phyloP scores from a whole-genome alignment of 1,284 basidiomycete species.

The Pterulicium gracile region DNA sequence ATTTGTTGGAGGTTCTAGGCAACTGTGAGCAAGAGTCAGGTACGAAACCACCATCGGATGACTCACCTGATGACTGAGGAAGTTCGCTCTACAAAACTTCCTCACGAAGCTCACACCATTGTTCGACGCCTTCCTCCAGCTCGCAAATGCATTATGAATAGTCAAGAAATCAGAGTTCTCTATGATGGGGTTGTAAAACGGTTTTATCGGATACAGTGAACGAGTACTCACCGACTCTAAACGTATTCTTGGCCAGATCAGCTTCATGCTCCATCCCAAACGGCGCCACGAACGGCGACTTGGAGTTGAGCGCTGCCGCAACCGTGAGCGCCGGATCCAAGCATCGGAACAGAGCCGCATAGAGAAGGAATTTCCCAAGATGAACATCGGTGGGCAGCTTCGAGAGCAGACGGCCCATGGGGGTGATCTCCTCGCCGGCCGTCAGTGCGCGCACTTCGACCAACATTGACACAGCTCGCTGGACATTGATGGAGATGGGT shows the following conservation, averaged over 20 bases:
- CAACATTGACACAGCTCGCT: conserved; percentile 82
- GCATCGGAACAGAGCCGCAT: conserved; percentile 81
- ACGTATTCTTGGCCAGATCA: conserved; percentile 73
- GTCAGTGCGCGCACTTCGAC: conserved; percentile 91
- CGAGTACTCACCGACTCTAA: conserved; percentile 57
- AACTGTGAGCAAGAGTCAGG: not conserved
- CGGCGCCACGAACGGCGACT: conserved; percentile 87
- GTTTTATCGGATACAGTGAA: not conserved
- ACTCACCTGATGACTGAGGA: conserved; percentile 74
- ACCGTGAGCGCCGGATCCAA: conserved; percentile 94
- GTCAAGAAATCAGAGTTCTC: conserved; percentile 97
- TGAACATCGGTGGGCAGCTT: conserved; percentile 95
- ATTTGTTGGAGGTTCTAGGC: conserved; percentile 85
- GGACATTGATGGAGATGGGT: conserved; percentile 80
- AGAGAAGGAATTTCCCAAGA: conserved; percentile 88
- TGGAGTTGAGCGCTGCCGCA: conserved; percentile 87
- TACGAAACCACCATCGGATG: not conserved
- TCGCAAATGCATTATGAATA: conserved; percentile 82
- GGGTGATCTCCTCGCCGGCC: conserved; percentile 83
- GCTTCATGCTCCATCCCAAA: conserved; percentile 86
- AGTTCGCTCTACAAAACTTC: conserved; percentile 79
- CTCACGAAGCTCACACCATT: conserved; percentile 46
- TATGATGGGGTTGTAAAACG: conserved; percentile 17
- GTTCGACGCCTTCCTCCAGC: conserved; percentile 75
- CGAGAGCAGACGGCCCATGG: conserved; percentile 86